A percentile compares a stretch with the other conserved stretches of the same genome.
Conservation (phyloP, 1,284 basidiomycete species). For the Fomitopsis betulina region DNA sequence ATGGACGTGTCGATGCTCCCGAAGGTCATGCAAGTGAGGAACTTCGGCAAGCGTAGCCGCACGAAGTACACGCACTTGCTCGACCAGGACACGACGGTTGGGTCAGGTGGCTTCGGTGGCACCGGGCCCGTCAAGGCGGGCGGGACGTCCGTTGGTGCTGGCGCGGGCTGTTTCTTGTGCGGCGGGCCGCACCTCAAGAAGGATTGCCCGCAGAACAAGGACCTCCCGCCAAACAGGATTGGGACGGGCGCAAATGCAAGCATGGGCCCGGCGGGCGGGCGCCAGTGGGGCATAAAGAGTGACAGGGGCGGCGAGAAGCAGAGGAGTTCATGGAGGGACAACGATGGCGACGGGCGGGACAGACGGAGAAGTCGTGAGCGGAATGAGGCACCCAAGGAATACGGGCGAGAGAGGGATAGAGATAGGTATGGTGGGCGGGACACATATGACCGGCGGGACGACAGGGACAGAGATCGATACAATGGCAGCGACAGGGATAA, state of each 20-base stretch:
- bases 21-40: slow-evolving; percentile 94
- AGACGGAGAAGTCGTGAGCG: slow-evolving; percentile 25
- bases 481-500: slow-evolving; percentile 4
- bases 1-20: slow-evolving; percentile 86
- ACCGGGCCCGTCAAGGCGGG: slow-evolving; percentile 49
- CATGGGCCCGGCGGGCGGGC: slow-evolving; percentile 31
- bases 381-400: slow-evolving; percentile 18
- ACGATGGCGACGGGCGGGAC: slow-evolving; percentile 27
- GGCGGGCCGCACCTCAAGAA: slow-evolving; percentile 88
- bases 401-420: slow-evolving; percentile 21
- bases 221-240: slow-evolving; percentile 35
- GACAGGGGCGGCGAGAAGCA: slow-evolving; percentile 10
- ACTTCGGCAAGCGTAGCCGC: slow-evolving; percentile 90
- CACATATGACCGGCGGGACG: background rate
- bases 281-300: slow-evolving; percentile 33
- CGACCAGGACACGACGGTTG: slow-evolving; percentile 86
- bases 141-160: slow-evolving; percentile 41
- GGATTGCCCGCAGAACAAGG: slow-evolving; percentile 74
- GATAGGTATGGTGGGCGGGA: slow-evolving; percentile 9
- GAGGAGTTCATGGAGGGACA: slow-evolving; percentile 39
- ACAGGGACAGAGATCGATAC: slow-evolving; percentile 12
- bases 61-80: slow-evolving; percentile 96
- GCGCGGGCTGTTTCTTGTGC: slow-evolving; percentile 84
- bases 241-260: slow-evolving; percentile 43
- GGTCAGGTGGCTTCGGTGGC: slow-evolving; percentile 66